Evolutionary conservation across 2,329 filamentous ascomycete genomes (phyloP), one percentile per base, ranked within the genome.

Genomic region (Fusarium nygamai): DNA sequence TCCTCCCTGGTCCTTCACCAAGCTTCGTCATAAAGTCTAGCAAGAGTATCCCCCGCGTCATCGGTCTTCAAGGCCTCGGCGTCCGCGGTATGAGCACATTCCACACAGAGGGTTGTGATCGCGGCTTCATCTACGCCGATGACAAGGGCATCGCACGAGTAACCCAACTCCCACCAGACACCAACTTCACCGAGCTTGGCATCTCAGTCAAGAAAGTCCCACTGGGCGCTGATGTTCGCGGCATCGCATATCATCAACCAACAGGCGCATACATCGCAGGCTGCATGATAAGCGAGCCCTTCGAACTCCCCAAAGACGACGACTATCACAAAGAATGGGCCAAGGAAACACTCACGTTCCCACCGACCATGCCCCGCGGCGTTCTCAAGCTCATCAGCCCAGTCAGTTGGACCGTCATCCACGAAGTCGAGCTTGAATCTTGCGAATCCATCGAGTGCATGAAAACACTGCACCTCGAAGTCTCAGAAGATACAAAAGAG

Each of bases 401-500:
- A 0, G 87, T 88, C 51, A 94, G 90, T 8, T 95, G 94, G 91
- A 90, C 90, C 1, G 87, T 95, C 43, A 93, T 98, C 66, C 93
- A 98, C 80, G 91, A 88, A 31, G 86, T 95, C 60, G 86, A 91
- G 48, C 88, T 98, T 74, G 93, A 95, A 61, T 85, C 90, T 0
- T 92, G 88, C 71, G 96, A 98, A 83, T 89, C 91, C 19, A 87
- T 97, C 20, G 92, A 96, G 80, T 94, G 93, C 70, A 90, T 98
- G 78, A 92, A 96, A 81, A 92, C 93, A 9, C 88, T 98, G 44
- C 92, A 93, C 62, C 89, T 99, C 20, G 96, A 98, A 82, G 88
- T 97, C 13, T 98, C 95, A 0, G 96, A 99, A 83, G 91, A 92
- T 39, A 98, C 95, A 0, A 94, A 96, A 80, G 93, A 98, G 80